Evolutionary conservation across 129 eudicot species (phyloP).

Genomic region (Gnaphalium uliginosum): DNA sequence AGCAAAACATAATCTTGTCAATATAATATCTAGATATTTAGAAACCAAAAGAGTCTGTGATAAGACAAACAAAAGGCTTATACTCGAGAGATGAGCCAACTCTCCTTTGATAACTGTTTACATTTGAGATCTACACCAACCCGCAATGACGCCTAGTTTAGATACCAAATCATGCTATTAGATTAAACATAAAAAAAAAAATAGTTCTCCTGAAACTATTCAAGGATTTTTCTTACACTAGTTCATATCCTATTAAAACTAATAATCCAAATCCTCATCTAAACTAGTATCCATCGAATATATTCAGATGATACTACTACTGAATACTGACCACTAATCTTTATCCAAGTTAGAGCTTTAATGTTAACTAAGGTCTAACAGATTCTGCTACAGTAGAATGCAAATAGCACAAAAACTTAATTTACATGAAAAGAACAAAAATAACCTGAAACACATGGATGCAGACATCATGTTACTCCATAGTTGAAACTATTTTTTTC

Average conservation of each 20-base stretch:
- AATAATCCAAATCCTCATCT: not conserved
- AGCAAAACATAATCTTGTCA: not conserved
- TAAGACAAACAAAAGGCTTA: no score
- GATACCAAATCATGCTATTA: not conserved
- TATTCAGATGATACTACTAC: not conserved
- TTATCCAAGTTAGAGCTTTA: not conserved
- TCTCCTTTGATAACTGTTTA: no score
- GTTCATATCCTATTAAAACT: not conserved
- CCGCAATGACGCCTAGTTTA: not conserved
- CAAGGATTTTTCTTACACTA: not conserved
- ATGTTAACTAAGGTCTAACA: not conserved
- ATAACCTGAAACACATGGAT: conserved; percentile 27
- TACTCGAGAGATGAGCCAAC: no score
- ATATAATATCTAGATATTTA: no score
- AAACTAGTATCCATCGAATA: not conserved
- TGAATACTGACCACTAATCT: not conserved
- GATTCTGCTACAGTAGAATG: not conserved
- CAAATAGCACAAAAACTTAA: not conserved
- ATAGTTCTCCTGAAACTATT: not conserved
- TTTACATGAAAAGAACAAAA: not conserved
- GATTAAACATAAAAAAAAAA: not conserved
- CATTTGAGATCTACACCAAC: not conserved
- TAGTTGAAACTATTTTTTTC: conserved; percentile 10
- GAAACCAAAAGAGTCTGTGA: no score
- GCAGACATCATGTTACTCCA: conserved; percentile 10